phyloP scores from a whole-genome alignment of 345 rosid genomes.

The Toxicodendron radicans region DNA sequence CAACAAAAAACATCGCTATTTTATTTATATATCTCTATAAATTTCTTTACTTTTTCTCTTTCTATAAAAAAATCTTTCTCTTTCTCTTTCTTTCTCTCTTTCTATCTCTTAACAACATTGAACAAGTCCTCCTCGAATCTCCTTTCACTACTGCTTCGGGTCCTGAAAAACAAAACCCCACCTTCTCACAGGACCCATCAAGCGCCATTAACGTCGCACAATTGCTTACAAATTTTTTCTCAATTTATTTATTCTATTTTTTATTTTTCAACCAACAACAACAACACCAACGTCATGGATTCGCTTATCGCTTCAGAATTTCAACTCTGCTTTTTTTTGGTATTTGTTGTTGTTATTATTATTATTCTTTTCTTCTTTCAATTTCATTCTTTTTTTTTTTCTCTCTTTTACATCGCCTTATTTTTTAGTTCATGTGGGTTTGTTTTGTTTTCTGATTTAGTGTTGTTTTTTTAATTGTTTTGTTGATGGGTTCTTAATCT shows the following conservation, averaged over 20 bases:
- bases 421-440: constrained; percentile 13
- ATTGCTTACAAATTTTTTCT: neutral
- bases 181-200: neutral
- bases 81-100: constrained; percentile 5
- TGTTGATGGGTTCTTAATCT: constrained; percentile 1
- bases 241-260: too few relatives aligned
- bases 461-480: neutral
- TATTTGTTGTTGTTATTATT: neutral
- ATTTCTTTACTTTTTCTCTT: neutral
- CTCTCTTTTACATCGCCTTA: neutral
- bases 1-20: neutral
- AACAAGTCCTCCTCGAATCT: constrained; percentile 43
- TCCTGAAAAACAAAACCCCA: constrained; percentile 31
- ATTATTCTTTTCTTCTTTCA: neutral
- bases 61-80: neutral
- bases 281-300: constrained; percentile 25
- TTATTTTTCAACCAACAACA: too few relatives aligned
- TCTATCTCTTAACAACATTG: constrained; percentile 19
- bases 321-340: constrained; percentile 16
- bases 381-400: neutral
- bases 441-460: neutral
- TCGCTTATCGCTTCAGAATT: constrained; percentile 32
- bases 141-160: constrained; percentile 32
- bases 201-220: neutral
- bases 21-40: neutral